phyloP scores from a whole-genome alignment of 2,329 filamentous ascomycete species.

The Lasiodiplodia citricola region DNA sequence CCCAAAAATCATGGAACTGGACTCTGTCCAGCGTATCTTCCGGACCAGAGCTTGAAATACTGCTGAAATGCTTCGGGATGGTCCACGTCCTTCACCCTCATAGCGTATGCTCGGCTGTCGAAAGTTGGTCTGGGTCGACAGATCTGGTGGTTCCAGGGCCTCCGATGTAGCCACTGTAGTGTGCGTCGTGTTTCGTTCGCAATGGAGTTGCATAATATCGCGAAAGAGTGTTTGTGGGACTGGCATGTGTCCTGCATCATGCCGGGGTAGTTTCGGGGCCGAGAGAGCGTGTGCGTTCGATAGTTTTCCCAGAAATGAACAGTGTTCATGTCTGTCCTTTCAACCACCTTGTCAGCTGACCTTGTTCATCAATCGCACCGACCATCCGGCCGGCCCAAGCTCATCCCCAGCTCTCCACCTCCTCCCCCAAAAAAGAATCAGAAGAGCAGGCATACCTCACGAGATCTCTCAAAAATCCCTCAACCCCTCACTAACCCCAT shows the following conservation, averaged over 20 bases:
- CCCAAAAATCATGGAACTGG: neutral
- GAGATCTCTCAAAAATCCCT: neutral
- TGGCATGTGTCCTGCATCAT: constrained; percentile 4
- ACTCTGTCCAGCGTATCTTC: neutral
- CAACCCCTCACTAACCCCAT: neutral
- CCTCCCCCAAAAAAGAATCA: neutral
- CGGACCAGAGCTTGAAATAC: neutral
- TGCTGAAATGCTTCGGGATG: neutral
- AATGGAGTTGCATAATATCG: neutral
- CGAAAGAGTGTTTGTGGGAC: neutral
- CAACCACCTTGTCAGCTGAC: neutral
- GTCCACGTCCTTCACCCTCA: neutral
- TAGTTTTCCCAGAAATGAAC: neutral
- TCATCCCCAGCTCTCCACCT: neutral
- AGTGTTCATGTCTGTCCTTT: neutral
- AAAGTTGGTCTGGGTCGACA: neutral
- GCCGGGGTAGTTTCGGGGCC: neutral
- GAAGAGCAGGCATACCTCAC: neutral
- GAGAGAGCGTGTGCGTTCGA: neutral
- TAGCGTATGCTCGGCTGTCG: neutral
- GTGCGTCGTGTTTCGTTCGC: neutral
- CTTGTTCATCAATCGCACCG: neutral
- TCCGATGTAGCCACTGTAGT: neutral
- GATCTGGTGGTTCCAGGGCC: neutral
- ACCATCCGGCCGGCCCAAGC: neutral